Percentiles rank a stretch among this genome's conserved stretches.
phyloP scores from a whole-genome alignment of 495 filamentous ascomycete species.

The Podospora sp. region DNA sequence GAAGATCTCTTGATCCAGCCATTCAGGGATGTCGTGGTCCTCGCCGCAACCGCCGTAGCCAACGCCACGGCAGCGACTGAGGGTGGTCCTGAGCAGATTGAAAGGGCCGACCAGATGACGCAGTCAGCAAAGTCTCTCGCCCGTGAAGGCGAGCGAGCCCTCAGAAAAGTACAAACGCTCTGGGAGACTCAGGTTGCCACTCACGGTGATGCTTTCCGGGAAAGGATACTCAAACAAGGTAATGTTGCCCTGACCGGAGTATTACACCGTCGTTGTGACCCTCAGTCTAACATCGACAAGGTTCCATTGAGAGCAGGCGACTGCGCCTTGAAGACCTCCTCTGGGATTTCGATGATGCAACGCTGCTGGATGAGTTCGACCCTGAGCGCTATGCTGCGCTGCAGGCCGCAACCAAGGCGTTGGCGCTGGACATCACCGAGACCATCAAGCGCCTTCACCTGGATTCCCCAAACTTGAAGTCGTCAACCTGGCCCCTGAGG shows the following conservation, averaged over 20 bases:
- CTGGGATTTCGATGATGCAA: conserved; percentile 45
- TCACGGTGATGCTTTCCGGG: conserved; percentile 39
- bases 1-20: conserved; percentile 36
- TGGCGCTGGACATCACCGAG: conserved; percentile 43
- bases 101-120: conserved; percentile 22
- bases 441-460: conserved; percentile 37
- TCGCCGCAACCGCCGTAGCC: conserved; percentile 36
- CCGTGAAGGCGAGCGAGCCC: conserved; percentile 30
- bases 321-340: conserved; percentile 42
- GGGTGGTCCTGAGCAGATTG: neutral
- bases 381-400: conserved; percentile 34
- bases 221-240: conserved; percentile 42
- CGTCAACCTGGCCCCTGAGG: conserved; percentile 12
- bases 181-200: conserved; percentile 41
- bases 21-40: conserved; percentile 40
- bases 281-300: neutral
- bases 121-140: neutral
- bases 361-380: conserved; percentile 38
- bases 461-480: conserved; percentile 17
- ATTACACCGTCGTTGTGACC: neutral
- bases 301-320: conserved; percentile 36
- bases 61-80: conserved; percentile 25
- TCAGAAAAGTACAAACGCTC: conserved; percentile 36
- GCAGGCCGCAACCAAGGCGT: conserved; percentile 40
- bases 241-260: conserved; percentile 6